Evolutionary conservation across 2,329 filamentous ascomycete genomes (phyloP), one percentile per base, ranked within the genome.

Genomic region (Apiospora arundinis): DNA sequence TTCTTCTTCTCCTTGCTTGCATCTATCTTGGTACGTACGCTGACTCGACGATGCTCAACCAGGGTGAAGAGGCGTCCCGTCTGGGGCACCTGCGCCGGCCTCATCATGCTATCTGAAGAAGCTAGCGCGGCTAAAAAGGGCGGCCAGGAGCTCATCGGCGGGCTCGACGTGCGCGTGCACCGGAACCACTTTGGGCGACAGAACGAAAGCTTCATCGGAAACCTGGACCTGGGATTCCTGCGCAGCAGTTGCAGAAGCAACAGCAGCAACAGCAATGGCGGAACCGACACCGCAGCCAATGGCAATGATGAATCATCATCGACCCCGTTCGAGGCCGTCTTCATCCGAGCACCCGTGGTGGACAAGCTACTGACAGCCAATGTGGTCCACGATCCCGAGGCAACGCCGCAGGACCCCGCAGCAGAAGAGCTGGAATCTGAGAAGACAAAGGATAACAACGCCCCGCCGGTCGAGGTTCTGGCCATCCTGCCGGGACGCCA

Each of bases 171-270:
- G 46, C 88, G 94, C 65, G 95, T 98, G 44, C 95, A 97, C 79
- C 89, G 96, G 66, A 99, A 98, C 79, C 94, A 98, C 81, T 99
- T 98, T 79, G 96, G 96, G 4, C 90, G 95, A 70, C 96, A 99
- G 82, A 92, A 93, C 18, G 94, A 98, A 82, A 97, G 93, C 79
- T 98, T 98, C 81, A 91, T 96, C 92, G 0, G 88, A 90, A 45
- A 45, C 66, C 81, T 98, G 44, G 83, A 92, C 18, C 84, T 98
- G 32, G 90, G 92, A 0, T 97, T 97, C 77, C 83, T 97, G 69
- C 79, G 76, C 18, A 76, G 77, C 5, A 78, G 76, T 40, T 79
- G 76, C 18, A 76, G 77, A 5, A 78, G 76, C 42, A 44, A 8
- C 9, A 11, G 45, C 4, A n/a, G 18, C 46, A 49, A 23, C 18